Evolutionary conservation across 75 land plant species (phyloP), one percentile per base, ranked within the genome.

Genomic region (Picea glauca): DNA sequence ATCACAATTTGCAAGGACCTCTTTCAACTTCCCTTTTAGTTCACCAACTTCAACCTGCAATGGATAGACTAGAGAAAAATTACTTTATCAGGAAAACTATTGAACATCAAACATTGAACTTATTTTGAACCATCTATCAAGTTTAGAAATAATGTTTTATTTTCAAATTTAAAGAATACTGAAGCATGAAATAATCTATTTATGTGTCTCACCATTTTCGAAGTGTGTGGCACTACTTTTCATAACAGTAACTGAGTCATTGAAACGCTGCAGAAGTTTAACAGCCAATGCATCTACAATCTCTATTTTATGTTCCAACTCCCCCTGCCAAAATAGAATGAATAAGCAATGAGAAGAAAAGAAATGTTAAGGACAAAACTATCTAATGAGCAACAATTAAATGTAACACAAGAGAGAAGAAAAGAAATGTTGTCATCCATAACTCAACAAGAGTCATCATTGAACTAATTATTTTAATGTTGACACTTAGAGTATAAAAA

Each of bases 231-330:
- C 90, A 64, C 88, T 88, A 26, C 89, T 86, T 84, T 86, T 94
- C 95, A 96, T 94, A 50, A 93, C 80, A 14, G 93, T 87, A 18
- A 85, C 88, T 0, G 98, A 92, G 67, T 89, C 85, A 83, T 89
- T 92, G 82, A 89, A 90, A 5, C 99, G 90, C 84, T 96, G 99
- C 58, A 94, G 86, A 77, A 96, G 88, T 74, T 96, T 96, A 26
- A 88, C 75, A 50, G 99, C 89, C 75, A 96, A 80, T 58, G 92
- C 98, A 88, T 96, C 99, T 54, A 88, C 92, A 58, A 87, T 91
- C 75, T 94, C 98, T 58, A 94, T 96, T 80, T 94, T 92, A 87
- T 89, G 86, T 75, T 91, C 94, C 75, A 96, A 73, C 76, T 96
- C 99, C 68, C 89, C 99, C 99, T 96, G 87, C 63, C 83, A 63